Evolutionary conservation across 2,329 filamentous ascomycete species (phyloP), one percentile per base, ranked within the genome.

Genomic region (Cryoendolithus antarcticus): DNA sequence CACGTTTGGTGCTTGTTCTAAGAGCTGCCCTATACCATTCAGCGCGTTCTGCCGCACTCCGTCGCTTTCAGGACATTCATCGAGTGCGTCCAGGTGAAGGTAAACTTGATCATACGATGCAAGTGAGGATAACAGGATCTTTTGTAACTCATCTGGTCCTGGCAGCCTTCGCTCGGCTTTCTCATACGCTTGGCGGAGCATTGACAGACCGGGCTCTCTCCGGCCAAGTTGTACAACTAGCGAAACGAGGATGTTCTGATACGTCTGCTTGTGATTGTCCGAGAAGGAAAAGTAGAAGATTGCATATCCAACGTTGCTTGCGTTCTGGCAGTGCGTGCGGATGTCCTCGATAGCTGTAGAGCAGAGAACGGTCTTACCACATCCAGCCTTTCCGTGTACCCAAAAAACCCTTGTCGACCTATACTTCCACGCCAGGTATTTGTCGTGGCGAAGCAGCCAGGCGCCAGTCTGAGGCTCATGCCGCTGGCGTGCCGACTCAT

Each of bases 41-140:
- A 48, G 35, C 13, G 49, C 38, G 13, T 35, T 36, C 32, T 52
- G 37, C 19, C 48, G 46, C 10, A 44, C 36, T 7, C 39, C 35
- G 30, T 44, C 28, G 7, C 27, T n/a, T 32, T 53, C 43, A 10
- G 41, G 45, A 42, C 53, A 58, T 38, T 61, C 58, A 33, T 62
- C 57, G 11, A 62, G 41, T 13, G 54, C 59, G 45, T 62, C 58
- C 7, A 62, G 31, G 1, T 54, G 44, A 15, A 62, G 43, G 40
- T 53, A 60, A 1, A 54, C 48, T 38, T 29, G 56, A 49, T 31
- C 39, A 34, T 41, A 44, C 30, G 45, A 35, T 12, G 32, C 19
- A 10, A 45, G 21, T n/a, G 37, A 47, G 10, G 38, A 13, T 7
- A 35, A 28, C 32, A 53, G 34, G n/a, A 49, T 48, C 31, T 42